phyloP scores from a whole-genome alignment of 2,329 filamentous ascomycete species.

The Cytospora piceae region DNA sequence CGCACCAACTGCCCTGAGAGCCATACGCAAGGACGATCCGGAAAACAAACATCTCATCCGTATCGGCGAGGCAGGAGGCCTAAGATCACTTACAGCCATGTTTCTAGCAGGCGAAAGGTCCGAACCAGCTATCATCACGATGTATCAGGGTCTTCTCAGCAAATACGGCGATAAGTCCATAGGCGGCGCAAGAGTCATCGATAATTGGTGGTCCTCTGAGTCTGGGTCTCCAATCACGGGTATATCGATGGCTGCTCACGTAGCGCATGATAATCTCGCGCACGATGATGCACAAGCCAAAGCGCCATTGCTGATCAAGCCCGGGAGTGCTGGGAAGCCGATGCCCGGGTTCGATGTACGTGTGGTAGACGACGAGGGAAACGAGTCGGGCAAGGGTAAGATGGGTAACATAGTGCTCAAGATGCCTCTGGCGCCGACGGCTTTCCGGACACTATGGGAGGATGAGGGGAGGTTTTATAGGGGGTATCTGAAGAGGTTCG shows the following conservation, averaged over 20 bases:
- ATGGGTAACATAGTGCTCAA: slow-evolving; percentile 94
- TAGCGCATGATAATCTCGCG: slow-evolving; percentile 33
- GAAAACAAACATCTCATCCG: slow-evolving; percentile 67
- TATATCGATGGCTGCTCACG: slow-evolving; percentile 58
- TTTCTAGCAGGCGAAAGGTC: slow-evolving; percentile 90
- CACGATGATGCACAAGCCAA: slow-evolving; percentile 43
- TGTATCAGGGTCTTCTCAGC: slow-evolving; percentile 75
- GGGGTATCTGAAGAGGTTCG: slow-evolving; percentile 81
- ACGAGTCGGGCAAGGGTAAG: slow-evolving; percentile 67
- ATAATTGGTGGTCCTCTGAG: slow-evolving; percentile 67
- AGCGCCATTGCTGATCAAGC: slow-evolving; percentile 66
- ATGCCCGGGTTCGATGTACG: slow-evolving; percentile 91
- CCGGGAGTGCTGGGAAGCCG: slow-evolving; percentile 86
- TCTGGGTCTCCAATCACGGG: slow-evolving; percentile 63
- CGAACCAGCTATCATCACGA: slow-evolving; percentile 81
- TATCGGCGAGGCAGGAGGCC: slow-evolving; percentile 68
- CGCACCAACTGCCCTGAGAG: slow-evolving; percentile 83
- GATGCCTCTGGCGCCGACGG: slow-evolving; percentile 81
- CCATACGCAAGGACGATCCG: slow-evolving; percentile 85
- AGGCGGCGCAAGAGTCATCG: slow-evolving; percentile 61
- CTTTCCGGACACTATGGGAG: slow-evolving; percentile 82
- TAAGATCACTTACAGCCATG: slow-evolving; percentile 72
- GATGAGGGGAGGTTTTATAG: slow-evolving; percentile 86
- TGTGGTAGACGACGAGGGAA: slow-evolving; percentile 79
- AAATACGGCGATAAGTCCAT: slow-evolving; percentile 61